A percentile compares a stretch with the other conserved stretches of the same genome.
phyloP scores from a whole-genome alignment of 208 protist genomes.

The Tritrichomonas musculus region DNA sequence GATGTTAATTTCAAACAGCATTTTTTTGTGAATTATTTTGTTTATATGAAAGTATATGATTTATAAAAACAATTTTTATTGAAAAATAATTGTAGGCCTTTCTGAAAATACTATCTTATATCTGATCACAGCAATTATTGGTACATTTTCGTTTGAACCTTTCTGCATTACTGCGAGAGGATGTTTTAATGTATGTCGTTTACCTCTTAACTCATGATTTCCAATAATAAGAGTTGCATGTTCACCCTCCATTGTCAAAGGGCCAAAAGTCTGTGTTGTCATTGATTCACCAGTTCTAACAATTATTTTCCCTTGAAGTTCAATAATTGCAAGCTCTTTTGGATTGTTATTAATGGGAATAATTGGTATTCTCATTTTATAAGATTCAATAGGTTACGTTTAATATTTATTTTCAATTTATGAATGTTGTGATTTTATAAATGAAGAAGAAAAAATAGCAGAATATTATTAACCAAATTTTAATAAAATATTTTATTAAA shows the following conservation, averaged over 20 bases:
- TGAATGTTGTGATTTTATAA: too few species aligned
- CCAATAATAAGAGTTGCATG: conserved; percentile 15
- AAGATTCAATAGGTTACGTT: too few species aligned
- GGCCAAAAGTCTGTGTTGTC: background rate
- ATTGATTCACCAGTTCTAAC: background rate
- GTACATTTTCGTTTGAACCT: background rate
- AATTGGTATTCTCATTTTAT: background rate
- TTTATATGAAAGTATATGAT: too few species aligned
- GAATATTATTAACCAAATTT: too few species aligned
- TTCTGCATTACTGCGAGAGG: background rate
- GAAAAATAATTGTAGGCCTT: background rate
- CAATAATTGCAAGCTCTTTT: background rate
- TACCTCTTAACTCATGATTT: background rate
- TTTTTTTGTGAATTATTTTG: too few species aligned
- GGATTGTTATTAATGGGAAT: background rate
- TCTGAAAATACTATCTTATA: conserved; percentile 20
- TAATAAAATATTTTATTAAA: too few species aligned
- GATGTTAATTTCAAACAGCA: too few species aligned
- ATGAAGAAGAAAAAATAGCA: too few species aligned
- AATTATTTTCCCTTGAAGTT: background rate
- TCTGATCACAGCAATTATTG: background rate
- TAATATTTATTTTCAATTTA: too few species aligned
- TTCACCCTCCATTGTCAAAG: background rate
- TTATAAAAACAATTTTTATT: background rate
- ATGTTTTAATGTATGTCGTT: background rate